Base-by-base conservation (phyloP, 371 early-diverging fungal genomes). In the Mucor circinelloides region DNA sequence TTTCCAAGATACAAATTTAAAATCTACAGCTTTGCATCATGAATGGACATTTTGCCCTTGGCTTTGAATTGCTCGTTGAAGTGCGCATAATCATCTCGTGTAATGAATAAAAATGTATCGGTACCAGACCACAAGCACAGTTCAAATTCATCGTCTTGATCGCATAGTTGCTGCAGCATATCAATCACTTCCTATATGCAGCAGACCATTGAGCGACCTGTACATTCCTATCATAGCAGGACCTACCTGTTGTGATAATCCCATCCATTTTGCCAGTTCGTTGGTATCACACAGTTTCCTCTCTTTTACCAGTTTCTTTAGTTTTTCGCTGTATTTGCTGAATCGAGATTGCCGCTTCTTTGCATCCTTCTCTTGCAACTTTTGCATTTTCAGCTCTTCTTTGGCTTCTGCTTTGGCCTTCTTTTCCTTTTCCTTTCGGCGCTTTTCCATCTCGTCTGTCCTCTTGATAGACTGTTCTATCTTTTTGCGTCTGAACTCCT, bases 391-490 rank as follows among this genome's bases (percentile, higher is more conserved):
- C 21, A 63, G 55, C 28, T 66, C 68, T 57, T 79, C 82, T n/a
- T 74, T 74, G 46, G 77, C 75, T 34, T 74, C 66, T 55, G 71
- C 64, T 38, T 73, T 82, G 9, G 66, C 67, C 25, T 71, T 76
- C 38, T 73, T 82, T 32, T 58, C 78, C 27, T 58, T 48, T 38
- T 60, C 72, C 34, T 74, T 79, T 60, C 67, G 69, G n/a, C 72
- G 57, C 27, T 60, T 60, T 44, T 79, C 76, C 36, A 71, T 50
- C 71, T 82, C 82, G 48, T 77, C 73, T 12, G 70, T 71, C 42
- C 71, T 65, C 50, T 67, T 66, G 25, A 77, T 74, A 0, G 78
- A 72, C 46, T 82, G 75, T 54, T 76, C 80, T 10, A 76, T 50
- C 50, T 79, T 77, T 28, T 59, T 69, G 9, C 70, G 72, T 67